Base-by-base conservation (phyloP, 768 basidiomycete species). In the Boletellus sp. region DNA sequence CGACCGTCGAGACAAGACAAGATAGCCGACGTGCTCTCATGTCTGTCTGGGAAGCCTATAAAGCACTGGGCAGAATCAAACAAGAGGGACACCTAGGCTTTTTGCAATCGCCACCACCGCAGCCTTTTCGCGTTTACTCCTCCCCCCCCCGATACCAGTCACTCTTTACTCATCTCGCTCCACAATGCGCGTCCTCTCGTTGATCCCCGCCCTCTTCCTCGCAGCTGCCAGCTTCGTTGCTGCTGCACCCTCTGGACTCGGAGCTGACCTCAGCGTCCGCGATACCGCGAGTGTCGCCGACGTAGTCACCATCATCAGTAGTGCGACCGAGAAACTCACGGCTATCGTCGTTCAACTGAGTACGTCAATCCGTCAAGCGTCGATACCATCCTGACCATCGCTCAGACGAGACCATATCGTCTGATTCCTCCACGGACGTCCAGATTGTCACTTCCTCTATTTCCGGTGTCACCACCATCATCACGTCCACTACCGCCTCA, bases 121-220 rank as follows among this genome's bases (percentile, higher is more conserved):
- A 52, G 36, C 35, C 38, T 50, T 42, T n/a, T 23, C 12, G 20
- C 24, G 3, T 10, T 6, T 22, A 13, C 20, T 24, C 3, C 1
- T 28, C 9, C 5, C 26, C 20, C 28, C 13, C 11, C 31, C 46
- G 7, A 34, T 12, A 47, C 50, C 47, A 55, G 50, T 56, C 57
- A 24, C 50, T 51, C 52, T 34, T 50, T 53, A 8, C 36, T 26
- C 35, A n/a, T 13, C 52, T 50, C 47, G 51, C 47, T 52, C 28
- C 46, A 55, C 39, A 37, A 62, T 62, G 60, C 61, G 60, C 32
- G 57, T 60, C 58, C 61, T 62, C 48, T 60, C 61, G 6, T 59
- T 63, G 1, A 55, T 63, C 50, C 49, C 52, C 49, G 51, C 61
- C 2, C 15, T 62, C 50, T 31, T 59, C 16, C 39, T 57, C 8